Conservation (phyloP, 768 basidiomycete species). For the Pleurotus platypus region DNA sequence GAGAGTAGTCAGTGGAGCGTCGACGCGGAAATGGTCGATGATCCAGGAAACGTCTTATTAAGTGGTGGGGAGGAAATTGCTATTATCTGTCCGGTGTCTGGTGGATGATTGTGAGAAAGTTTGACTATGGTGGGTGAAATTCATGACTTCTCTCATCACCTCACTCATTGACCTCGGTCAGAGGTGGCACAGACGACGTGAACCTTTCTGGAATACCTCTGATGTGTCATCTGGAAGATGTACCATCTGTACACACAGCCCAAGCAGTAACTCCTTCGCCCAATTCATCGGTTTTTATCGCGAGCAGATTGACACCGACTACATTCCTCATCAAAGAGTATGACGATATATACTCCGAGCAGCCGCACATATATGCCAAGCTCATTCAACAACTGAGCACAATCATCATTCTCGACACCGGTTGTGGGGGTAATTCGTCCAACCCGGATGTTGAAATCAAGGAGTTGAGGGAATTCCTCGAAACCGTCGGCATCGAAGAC, state of each 20-base stretch:
- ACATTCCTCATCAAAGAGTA: constrained; percentile 45
- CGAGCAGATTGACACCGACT: constrained; percentile 23
- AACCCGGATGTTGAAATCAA: constrained; percentile 36
- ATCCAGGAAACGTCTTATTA: constrained; percentile 43
- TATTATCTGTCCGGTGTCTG: constrained; percentile 80
- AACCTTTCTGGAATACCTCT: too few relatives aligned
- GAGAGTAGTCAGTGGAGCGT: constrained; percentile 73
- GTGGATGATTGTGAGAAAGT: constrained; percentile 44
- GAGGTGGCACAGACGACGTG: too few relatives aligned
- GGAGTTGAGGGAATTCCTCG: constrained; percentile 46
- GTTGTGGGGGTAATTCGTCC: constrained; percentile 46
- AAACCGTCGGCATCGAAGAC: constrained; percentile 37
- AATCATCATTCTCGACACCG: constrained; percentile 50
- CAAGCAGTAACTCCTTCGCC: neutral
- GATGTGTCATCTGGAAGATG: too few relatives aligned
- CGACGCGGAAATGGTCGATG: constrained; percentile 74
- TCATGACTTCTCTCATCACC: constrained; percentile 3
- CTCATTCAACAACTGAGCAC: constrained; percentile 32
- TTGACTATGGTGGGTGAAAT: neutral
- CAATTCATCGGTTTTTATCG: constrained; percentile 21
- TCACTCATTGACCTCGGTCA: neutral
- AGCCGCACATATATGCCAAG: constrained; percentile 54
- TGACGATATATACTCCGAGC: constrained; percentile 48
- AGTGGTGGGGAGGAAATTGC: constrained; percentile 76
- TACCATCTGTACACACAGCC: too few relatives aligned